phyloP scores from a whole-genome alignment of 768 basidiomycete genomes.

The Tulasnella sp. region DNA sequence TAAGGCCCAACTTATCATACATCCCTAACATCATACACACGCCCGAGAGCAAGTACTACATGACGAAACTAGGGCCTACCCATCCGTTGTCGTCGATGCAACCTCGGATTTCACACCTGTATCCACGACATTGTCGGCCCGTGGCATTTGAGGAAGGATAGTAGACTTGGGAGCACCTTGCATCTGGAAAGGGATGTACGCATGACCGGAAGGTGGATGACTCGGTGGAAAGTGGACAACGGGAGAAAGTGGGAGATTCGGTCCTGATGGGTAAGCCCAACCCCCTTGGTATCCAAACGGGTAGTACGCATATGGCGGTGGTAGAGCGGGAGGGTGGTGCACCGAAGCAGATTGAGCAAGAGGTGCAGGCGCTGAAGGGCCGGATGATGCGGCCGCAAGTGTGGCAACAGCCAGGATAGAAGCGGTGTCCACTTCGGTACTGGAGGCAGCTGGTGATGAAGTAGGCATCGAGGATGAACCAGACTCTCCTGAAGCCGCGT shows the following conservation, averaged over 20 bases:
- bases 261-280: background rate
- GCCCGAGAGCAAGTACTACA: no score
- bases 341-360: background rate
- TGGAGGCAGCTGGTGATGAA: background rate
- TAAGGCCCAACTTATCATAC: no score
- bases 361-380: background rate
- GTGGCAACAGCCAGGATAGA: background rate
- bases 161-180: no score
- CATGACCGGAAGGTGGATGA: no score
- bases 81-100: no score
- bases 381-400: slow-evolving; percentile 1
- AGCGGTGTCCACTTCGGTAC: background rate
- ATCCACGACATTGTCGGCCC: no score
- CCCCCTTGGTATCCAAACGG: background rate
- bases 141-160: no score
- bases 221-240: no score
- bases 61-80: no score
- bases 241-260: background rate
- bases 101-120: no score
- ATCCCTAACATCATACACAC: no score
- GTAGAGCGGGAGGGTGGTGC: background rate
- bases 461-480: background rate
- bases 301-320: background rate
- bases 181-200: no score
- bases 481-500: background rate